phyloP scores from a whole-genome alignment of 441 rosid genomes.

The Sinapis alba region DNA sequence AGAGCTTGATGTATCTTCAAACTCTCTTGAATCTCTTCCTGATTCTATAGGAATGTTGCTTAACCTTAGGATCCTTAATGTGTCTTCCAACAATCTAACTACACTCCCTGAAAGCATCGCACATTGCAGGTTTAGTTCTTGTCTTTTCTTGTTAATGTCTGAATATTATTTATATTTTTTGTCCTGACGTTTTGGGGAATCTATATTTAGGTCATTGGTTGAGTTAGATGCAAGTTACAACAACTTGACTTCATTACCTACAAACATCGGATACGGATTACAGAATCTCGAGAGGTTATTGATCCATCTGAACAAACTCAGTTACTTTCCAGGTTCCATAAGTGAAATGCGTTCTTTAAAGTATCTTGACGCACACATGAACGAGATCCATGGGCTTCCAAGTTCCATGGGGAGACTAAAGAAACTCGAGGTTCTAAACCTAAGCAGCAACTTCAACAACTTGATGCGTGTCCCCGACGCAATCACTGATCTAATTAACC shows the following conservation, averaged over 20 bases:
- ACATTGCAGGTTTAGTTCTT: constrained; percentile 55
- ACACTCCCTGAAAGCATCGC: constrained; percentile 65
- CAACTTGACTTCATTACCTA: constrained; percentile 52
- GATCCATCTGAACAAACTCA: constrained; percentile 59
- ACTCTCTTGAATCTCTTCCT: constrained; percentile 51
- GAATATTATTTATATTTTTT: constrained; percentile 6
- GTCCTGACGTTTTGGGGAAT: not conserved
- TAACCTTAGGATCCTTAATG: constrained; percentile 55
- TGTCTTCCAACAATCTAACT: constrained; percentile 52
- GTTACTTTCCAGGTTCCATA: constrained; percentile 53
- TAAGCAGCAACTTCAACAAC: constrained; percentile 67
- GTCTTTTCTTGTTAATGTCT: not conserved
- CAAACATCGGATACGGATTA: constrained; percentile 61
- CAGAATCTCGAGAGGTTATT: constrained; percentile 54
- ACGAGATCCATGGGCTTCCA: constrained; percentile 64
- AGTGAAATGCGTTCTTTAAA: constrained; percentile 55
- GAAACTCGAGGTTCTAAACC: constrained; percentile 57
- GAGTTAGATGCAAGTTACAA: constrained; percentile 73
- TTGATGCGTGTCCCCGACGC: constrained; percentile 59
- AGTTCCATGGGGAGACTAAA: constrained; percentile 54
- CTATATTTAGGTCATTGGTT: constrained; percentile 48
- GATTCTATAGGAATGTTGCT: constrained; percentile 60
- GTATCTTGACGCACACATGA: constrained; percentile 67
- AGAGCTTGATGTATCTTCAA: constrained; percentile 60
- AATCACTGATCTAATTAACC: constrained; percentile 51